Base-by-base conservation (phyloP, 1,284 basidiomycete species). In the Ceratobasidium sp. region DNA sequence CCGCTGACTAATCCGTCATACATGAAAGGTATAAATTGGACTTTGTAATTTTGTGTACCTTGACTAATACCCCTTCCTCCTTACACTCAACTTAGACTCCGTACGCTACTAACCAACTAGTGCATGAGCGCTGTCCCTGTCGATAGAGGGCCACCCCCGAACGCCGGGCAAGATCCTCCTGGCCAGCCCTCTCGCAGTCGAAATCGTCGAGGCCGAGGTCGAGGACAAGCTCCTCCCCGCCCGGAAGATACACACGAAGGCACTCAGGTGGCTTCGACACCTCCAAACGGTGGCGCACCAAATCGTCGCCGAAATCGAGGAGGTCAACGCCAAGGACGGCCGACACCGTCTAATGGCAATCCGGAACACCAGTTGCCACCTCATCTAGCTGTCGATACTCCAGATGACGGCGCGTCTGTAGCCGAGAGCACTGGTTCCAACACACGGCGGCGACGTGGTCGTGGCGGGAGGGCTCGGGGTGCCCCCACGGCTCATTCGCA, bases 151-250 rank as follows among this genome's bases (percentile, higher is more conserved):
- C 71, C 71, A 18, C 65, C 65, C 46, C 71, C 71, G 8, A 74
- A 74, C 48, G 44, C 71, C 46, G 71, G 57, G 35, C 57, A 48
- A 62, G 71, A 54, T n/a, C 57, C 69, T 50, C 7, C 69, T 48
- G 57, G 50, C 27, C 57, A 41, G 20, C 57, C 59, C 20, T n/a
- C 71, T 48, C 57, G 59, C 35, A 35, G 38, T 18, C 57, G 59
- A 41, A 64, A 64, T 54, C 71, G 71, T 64, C 71, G 71, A n/a
- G 71, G 71, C 4, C 18, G 71, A 74, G 71, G 71, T 74, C 71
- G 71, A 64, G 59, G 71, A 74, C 57, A 41, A 46, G 59, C 57
- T 64, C 59, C 71, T 74, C 71, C 71, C 71, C 71, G 59, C 60
- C 71, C 55, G n/a, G 71, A 64, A 41, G 50, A 48, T 44, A 57